Evolutionary conservation across 2,329 filamentous ascomycete species (phyloP).

Genomic region (Scortechinia acanthostroma): DNA sequence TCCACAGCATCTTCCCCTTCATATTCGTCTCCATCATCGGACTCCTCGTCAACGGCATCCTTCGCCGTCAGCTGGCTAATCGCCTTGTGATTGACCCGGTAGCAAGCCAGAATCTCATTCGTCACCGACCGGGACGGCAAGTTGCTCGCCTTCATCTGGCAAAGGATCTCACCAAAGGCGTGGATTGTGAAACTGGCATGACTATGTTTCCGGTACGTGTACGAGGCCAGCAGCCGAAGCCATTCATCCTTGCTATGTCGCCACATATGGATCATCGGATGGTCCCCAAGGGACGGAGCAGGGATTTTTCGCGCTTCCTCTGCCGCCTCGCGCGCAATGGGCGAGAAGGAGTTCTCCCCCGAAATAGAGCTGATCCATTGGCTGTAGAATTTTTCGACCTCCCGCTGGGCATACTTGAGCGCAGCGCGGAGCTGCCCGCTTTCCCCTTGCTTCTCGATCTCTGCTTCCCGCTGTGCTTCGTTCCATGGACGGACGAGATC

Average conservation of each 20-base stretch:
- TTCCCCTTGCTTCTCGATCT: background rate
- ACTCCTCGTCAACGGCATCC: background rate
- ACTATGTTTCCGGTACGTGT: background rate
- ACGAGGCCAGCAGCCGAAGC: background rate
- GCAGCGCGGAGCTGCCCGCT: background rate
- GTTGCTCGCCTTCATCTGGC: background rate
- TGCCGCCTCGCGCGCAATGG: background rate
- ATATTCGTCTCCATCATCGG: background rate
- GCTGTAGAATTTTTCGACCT: background rate
- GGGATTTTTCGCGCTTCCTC: background rate
- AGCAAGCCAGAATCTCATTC: background rate
- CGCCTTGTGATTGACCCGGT: background rate
- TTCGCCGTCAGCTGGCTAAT: background rate
- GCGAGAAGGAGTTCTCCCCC: background rate
- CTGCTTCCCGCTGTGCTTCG: conserved; percentile 7
- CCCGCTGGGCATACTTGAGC: background rate
- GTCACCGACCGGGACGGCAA: background rate
- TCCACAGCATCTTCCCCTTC: background rate
- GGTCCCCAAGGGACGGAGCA: background rate
- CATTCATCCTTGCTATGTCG: background rate
- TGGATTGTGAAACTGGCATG: background rate
- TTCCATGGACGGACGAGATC: conserved; percentile 22
- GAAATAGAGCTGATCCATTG: background rate
- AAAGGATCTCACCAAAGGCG: background rate
- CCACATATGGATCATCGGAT: background rate